Base-by-base conservation (phyloP, 2,329 filamentous ascomycete species). In the Triangularia verruculosa region DNA sequence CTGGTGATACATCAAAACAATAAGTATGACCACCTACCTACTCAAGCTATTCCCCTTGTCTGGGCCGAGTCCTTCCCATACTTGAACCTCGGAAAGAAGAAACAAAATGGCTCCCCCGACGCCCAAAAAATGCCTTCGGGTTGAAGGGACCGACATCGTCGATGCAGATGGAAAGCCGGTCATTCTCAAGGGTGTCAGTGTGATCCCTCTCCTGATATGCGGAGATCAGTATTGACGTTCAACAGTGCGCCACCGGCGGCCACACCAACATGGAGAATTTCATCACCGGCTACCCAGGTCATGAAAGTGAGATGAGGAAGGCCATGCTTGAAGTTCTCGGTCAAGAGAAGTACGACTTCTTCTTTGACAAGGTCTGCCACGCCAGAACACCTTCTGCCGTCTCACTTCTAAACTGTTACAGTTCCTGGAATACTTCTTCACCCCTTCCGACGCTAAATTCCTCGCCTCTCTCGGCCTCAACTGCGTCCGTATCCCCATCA, bases 401-500 rank as follows among this genome's bases (percentile, higher is more conserved):
- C 11, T 24, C 27, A 28, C 17, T 51, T 7, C 17, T 47, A 54
- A 53, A 69, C 80, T 84, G 68, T 3, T n/a, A 15, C 79, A 77
- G 64, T 80, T 79, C 72, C 72, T 84, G 1, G 75, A 83, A 60
- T 80, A 86, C 70, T 86, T 85, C 76, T 86, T 86, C 73, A 82
- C 79, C 3, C 78, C 81, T 17, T 74, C 74, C 5, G 84, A 87
- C 65, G 83, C 84, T 30, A 78, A 79, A 57, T 86, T 85, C 72
- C 82, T 85, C 66, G 79, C 82, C 6, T 80, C 76, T 1, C 73
- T 83, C 1, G 82, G 82, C 0, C 73, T 87, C 22, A 87, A 86
- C 70, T 86, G 82, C 70, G 75, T 86, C n/a, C 79, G 84, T 1
- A 72, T 87, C 24, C 83, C 84, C 1, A 84, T 87, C 73, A 86